Base-by-base conservation (phyloP, 345 rosid species). In the Eucalyptus melliodora region DNA sequence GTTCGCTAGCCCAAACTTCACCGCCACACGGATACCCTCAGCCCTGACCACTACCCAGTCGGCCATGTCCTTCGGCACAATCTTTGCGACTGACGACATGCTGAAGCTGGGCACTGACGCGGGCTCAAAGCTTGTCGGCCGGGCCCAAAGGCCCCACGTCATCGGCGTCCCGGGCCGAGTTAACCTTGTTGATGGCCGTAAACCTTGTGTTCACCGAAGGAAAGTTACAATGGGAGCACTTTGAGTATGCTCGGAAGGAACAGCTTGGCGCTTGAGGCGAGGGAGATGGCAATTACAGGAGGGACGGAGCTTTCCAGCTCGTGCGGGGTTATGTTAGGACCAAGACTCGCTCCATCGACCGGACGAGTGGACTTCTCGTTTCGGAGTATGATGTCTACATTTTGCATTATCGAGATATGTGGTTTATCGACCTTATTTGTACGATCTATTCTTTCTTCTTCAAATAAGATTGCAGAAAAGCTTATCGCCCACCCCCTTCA, bases 291-390 rank as follows among this genome's bases (percentile, higher is more conserved):
- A 47, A 80, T 92, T 31, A 44, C 91, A 9, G 92, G 92, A 7
- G 94, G 92, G 16, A 93, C 88, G 89, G 92, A 9, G 26, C 88
- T 69, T 93, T 93, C 92, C 90, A 91, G 53, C 91, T 92, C 27
- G 90, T 92, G 19, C 88, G 91, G 11, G 94, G 93, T 24, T 91
- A 92, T 69, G 93, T 89, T 14, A 51, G 86, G 72, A 92, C 93
- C 11, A 91, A 16, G 88, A 90, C 94, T 56, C 91, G 44, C 55
- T 17, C 51, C 2, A 37, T 88, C 51, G 92, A 92, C 72, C 50
- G n/a, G 21, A 42, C 13, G 2, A 56, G 27, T 42, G 88, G 88
- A 34, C 11, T 49, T 59, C n/a, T 56, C 27, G 50, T 87, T 27
- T 53, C 27, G 10, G 50, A 87, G n/a, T 56, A 87, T 2, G 13